A percentile compares a stretch with the other conserved stretches of the same genome.
Conservation (phyloP, 2,329 filamentous ascomycete genomes). For the Helicocarpus griseus region DNA sequence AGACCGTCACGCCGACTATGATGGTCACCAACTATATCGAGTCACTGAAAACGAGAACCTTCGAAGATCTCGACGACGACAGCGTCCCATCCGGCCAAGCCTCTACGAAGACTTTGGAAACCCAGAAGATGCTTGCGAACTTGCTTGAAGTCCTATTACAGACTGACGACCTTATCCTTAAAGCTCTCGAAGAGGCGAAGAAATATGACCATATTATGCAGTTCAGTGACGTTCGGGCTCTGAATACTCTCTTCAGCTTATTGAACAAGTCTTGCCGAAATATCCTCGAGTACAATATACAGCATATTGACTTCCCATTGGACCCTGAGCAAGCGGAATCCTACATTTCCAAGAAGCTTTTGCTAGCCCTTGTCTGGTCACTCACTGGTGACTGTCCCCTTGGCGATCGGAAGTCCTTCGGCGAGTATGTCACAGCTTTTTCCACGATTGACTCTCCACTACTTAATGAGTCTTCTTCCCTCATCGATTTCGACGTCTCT, state of each 20-base stretch:
- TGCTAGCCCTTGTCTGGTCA: slow-evolving; percentile 89
- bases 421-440: slow-evolving; percentile 70
- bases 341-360: slow-evolving; percentile 86
- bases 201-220: slow-evolving; percentile 96
- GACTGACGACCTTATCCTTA: slow-evolving; percentile 69
- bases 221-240: slow-evolving; percentile 79
- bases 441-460: slow-evolving; percentile 79
- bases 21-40: slow-evolving; percentile 88
- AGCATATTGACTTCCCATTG: slow-evolving; percentile 88
- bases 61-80: slow-evolving; percentile 95
- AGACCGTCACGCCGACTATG: slow-evolving; percentile 87
- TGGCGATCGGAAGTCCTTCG: slow-evolving; percentile 76
- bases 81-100: slow-evolving; percentile 65
- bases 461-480: slow-evolving; percentile 65
- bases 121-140: slow-evolving; percentile 71
- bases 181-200: slow-evolving; percentile 65
- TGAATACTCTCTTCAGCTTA: slow-evolving; percentile 89
- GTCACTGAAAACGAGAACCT: slow-evolving; percentile 67
- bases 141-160: slow-evolving; percentile 66
- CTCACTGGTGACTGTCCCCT: slow-evolving; percentile 92
- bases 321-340: slow-evolving; percentile 82
- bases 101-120: slow-evolving; percentile 65
- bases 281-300: slow-evolving; percentile 88
- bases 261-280: slow-evolving; percentile 89
- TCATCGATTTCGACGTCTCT: slow-evolving; percentile 92